Base-by-base conservation (phyloP, 257 asterid species). In the Scutellaria baicalensis region DNA sequence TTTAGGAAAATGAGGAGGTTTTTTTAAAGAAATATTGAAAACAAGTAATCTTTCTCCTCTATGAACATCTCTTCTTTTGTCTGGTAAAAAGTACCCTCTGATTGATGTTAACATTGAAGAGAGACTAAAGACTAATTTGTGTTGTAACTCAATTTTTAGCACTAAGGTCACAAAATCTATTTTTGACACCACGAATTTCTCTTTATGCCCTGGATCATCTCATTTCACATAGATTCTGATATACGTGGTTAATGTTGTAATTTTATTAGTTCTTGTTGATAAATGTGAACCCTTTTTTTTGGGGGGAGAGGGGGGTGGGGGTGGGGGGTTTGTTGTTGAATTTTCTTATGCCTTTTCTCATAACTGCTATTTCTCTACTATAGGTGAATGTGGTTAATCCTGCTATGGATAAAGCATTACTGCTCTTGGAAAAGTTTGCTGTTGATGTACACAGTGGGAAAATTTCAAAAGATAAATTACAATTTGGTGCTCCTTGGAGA, bases 401-500 rank as follows among this genome's bases (percentile, higher is more conserved):
- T 78, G 93, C 96, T 61, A 89, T 93, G 93, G 95, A 89, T 66
- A 86, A 77, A 81, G 96, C 96, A 62, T 68, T 93, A 71, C 66
- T 73, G 76, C 76, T 79, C 68, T 59, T 91, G 78, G 91, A 89
- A 78, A 83, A 87, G 71, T 93, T 91, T 76, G 95, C 96, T 20
- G 64, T 65, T 60, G 95, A 93, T 82, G 91, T 85, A 68, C 88
- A 68, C 57, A 79, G 76, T 60, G 96, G 96, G 69, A 84, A 82
- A 76, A 76, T 91, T 69, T 68, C 89, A 0, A 81, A 89, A 78
- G 93, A 89, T 79, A 82, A 64, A 71, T 77, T 93, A 61, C 83
- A 82, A 27, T 86, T 89, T 77, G 99, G 99, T 72, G 91, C 97
- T 71, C 92, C 99, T 21, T 93, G 99, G 99, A 86, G 96, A 85